Evolutionary conservation across 352 stramenopile species (phyloP), one percentile per base, ranked within the genome.

Genomic region (Peronospora tabacina): DNA sequence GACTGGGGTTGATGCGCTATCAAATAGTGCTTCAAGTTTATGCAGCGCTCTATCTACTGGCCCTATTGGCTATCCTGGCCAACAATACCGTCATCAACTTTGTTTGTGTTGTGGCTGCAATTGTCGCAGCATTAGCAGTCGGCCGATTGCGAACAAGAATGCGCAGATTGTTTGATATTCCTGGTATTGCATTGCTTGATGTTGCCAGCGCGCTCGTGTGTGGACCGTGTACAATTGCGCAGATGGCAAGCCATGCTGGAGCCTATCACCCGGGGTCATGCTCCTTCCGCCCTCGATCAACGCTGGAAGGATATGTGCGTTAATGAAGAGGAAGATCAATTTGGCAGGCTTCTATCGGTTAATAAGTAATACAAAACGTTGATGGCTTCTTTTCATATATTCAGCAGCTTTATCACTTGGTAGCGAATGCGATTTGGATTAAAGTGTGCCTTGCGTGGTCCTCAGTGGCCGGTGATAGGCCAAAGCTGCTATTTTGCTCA

Each of bases 221-320:
- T 44, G 52, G 52, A 26, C 71, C 61, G 10, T 82, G 66, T 44
- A 39, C 55, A 1, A 63, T 82, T 30, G 66, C 66, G 5, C 71
- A 82, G 48, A 74, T 80, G 55, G 68, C 69, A 2, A 68, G 53
- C 7, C 71, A 82, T 33, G 63, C 68, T 9, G 54, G 61, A 39
- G 58, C 68, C 1, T 82, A 80, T 35, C 48, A 65, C 4, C 43
- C 55, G 16, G 60, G 59, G n/a, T 35, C 33, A 19, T 76, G 70
- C 48, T 52, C 57, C 11, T 70, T 82, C 34, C 41, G 49, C 20
- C 26, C 66, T 50, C 60, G 63, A 30, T 66, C 71, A 5, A 68
- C 58, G 24, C 43, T 81, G 42, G 64, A 66, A 8, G 56, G 63
- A 7, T 80, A 80, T 33, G 47, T 55, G 40, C 44, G 54, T 26